Base-by-base conservation (phyloP, 768 basidiomycete species). In the Strobilomyces confusus region DNA sequence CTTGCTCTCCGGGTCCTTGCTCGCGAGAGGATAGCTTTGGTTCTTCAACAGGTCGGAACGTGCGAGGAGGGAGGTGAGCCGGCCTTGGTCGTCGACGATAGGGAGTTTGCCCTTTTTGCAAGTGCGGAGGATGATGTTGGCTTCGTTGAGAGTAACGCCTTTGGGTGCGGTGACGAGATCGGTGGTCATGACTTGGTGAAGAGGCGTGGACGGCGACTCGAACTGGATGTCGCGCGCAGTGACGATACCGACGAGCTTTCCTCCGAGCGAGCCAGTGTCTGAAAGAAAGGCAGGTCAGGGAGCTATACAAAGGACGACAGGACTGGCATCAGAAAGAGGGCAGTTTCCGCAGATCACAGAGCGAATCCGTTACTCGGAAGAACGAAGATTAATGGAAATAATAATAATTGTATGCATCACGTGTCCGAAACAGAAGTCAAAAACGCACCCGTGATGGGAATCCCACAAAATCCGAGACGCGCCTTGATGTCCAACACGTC, bases 21-120 rank as follows among this genome's bases (percentile, higher is more conserved):
- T 90, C 1, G 97, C 93, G 52, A 97, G 82, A 1, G 97, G 97
- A 72, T 87, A 99, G 52, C 89, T 93, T 68, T 97, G 92, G 73
- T 95, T 97, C 73, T 99, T 98, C 67, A 98, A 83, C 44, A 99
- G 79, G 72, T 99, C 95, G 46, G 95, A 98, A 52, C 95, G 93
- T 2, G 95, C 93, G 51, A 99, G 86, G 58, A 99, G 91, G 19
- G 87, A 84, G 26, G 80, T 76, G 50, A 92, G 84, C 54, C 81
- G 75, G 44, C 87, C 86, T 43, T 80, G 64, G 9, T 68, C 57
- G 70, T 92, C 84, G 60, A 91, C 75, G 65, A 92, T 85, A 33
- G 95, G 97, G 2, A 98, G 84, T 69, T 99, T 99, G 48, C 97
- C 97, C 77, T 97, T 98, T 70, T 98, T 98, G 26, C 88, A 95